phyloP scores from a whole-genome alignment of 2,329 filamentous ascomycete species.

The Neofusicoccum cordaticola region DNA sequence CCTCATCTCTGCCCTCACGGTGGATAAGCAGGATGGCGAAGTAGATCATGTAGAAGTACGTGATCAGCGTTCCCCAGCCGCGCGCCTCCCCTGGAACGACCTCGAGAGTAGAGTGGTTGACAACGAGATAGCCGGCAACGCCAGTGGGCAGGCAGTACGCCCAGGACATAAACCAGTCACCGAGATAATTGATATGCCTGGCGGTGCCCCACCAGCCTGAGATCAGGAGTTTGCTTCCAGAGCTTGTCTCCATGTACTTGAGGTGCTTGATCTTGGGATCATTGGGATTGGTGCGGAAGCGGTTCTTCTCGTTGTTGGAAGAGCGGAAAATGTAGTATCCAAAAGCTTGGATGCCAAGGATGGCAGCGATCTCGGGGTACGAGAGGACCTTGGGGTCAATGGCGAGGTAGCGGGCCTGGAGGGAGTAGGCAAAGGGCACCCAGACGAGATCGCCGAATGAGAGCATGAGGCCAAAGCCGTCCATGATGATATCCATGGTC shows the following conservation, averaged over 20 bases:
- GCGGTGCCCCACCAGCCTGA: conserved; percentile 93
- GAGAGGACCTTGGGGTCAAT: conserved; percentile 80
- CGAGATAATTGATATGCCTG: conserved; percentile 92
- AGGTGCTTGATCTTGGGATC: conserved; percentile 78
- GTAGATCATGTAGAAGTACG: conserved; percentile 93
- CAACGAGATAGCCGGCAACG: conserved; percentile 74
- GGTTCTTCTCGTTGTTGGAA: conserved; percentile 94
- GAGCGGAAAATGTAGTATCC: conserved; percentile 92
- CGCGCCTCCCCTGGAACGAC: conserved; percentile 69
- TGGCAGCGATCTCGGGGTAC: conserved; percentile 59
- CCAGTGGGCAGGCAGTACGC: conserved; percentile 85
- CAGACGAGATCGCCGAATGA: conserved; percentile 89
- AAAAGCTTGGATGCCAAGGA: conserved; percentile 63
- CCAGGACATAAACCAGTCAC: conserved; percentile 94
- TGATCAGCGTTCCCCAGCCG: conserved; percentile 83
- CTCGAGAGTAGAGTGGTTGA: conserved; percentile 55
- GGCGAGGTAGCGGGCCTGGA: conserved; percentile 81
- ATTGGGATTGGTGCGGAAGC: conserved; percentile 81
- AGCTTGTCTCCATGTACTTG: conserved; percentile 79
- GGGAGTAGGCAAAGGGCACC: conserved; percentile 85
- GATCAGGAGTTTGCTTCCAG: conserved; percentile 75
- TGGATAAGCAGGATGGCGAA: conserved; percentile 85
- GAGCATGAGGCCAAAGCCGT: conserved; percentile 95
- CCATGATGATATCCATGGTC: conserved; percentile 89
- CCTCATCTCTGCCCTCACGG: conserved; percentile 81